phyloP scores from a whole-genome alignment of 768 basidiomycete genomes.

The Termitomyces bulborhizus region DNA sequence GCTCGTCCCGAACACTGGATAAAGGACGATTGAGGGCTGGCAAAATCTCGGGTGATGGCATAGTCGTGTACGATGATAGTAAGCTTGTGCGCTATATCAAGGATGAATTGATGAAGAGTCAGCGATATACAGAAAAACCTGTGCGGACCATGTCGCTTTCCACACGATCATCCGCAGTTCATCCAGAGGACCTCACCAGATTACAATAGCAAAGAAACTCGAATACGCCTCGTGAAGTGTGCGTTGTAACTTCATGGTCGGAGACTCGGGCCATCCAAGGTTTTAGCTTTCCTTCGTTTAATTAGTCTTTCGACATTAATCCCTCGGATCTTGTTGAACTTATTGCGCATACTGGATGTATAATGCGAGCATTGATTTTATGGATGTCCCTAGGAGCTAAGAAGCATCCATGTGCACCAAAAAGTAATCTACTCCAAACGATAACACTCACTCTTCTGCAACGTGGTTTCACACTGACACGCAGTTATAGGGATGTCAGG shows the following conservation, averaged over 20 bases:
- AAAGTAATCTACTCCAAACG: background rate
- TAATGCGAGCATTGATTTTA: background rate
- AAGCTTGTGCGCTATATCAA: background rate
- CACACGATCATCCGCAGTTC: background rate
- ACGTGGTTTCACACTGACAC: background rate
- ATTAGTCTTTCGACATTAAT: background rate
- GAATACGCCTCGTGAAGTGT: background rate
- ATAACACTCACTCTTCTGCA: background rate
- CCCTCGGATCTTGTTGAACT: background rate
- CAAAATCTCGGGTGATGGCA: background rate
- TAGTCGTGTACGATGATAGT: background rate
- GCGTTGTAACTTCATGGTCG: background rate
- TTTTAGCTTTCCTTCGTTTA: background rate
- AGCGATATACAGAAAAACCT: background rate
- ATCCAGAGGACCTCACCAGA: background rate
- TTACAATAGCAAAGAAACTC: background rate
- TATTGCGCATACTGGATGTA: background rate
- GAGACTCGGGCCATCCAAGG: background rate
- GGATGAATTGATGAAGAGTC: background rate
- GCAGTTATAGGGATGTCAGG: background rate
- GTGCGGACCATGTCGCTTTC: background rate
- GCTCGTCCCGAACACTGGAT: background rate
- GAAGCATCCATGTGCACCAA: background rate
- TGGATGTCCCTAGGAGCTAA: background rate
- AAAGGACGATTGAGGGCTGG: background rate